Percentiles rank a stretch among this genome's conserved stretches.
Conservation (phyloP, 345 rosid genomes). For the Lagerstroemia speciosa region DNA sequence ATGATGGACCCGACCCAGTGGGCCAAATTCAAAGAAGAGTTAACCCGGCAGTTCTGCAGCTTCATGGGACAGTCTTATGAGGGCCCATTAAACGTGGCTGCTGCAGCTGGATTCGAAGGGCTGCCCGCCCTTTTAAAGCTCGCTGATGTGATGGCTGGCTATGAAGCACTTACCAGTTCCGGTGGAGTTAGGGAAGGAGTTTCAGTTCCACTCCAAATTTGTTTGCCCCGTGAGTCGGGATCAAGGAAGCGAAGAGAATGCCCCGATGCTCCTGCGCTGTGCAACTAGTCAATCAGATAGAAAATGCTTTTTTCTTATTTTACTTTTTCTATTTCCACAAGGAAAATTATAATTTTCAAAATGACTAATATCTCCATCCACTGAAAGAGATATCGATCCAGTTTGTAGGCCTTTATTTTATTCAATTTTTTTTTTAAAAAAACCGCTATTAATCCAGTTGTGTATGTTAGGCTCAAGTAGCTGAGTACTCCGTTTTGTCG, state of each 20-base stretch:
- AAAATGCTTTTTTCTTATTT: too few relatives aligned
- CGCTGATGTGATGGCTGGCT: slow-evolving; percentile 50
- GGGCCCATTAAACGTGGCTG: slow-evolving; percentile 36
- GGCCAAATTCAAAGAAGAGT: slow-evolving; percentile 37
- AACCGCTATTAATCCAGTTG: too few relatives aligned
- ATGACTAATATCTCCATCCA: too few relatives aligned
- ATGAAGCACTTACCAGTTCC: slow-evolving; percentile 53
- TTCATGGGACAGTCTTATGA: slow-evolving; percentile 36
- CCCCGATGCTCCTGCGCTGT: slow-evolving; percentile 63
- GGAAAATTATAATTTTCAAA: too few relatives aligned
- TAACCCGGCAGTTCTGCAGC: slow-evolving; percentile 38
- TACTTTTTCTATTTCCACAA: too few relatives aligned
- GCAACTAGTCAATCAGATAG: slow-evolving; percentile 56
- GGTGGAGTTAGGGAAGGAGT: slow-evolving; percentile 44
- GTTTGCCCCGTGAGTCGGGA: slow-evolving; percentile 65
- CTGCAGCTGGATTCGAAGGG: slow-evolving; percentile 54
- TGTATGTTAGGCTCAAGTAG: too few relatives aligned
- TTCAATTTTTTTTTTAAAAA: too few relatives aligned
- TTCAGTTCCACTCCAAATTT: slow-evolving; percentile 58
- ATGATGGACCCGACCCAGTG: slow-evolving; percentile 30
- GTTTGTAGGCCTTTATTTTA: too few relatives aligned
- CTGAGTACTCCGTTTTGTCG: too few relatives aligned
- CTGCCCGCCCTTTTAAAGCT: slow-evolving; percentile 56
- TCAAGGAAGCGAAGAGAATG: slow-evolving; percentile 49
- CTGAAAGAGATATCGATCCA: too few relatives aligned